A percentile compares a stretch with the other conserved stretches of the same genome.
Conservation (phyloP, 352 stramenopile genomes). For the Phytopythium cucurbitacearum region DNA sequence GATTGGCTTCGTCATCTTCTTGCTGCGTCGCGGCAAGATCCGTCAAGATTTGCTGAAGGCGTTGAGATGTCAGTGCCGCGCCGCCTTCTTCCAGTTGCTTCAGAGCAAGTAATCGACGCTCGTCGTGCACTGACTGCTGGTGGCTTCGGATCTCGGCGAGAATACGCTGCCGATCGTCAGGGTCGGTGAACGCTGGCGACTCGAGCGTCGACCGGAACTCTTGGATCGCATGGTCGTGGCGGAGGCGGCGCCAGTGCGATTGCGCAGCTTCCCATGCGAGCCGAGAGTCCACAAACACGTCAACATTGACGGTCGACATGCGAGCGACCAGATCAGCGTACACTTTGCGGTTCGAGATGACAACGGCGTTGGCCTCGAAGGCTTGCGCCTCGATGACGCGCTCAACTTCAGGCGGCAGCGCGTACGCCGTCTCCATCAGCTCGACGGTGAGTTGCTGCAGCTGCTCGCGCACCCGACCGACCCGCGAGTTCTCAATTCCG, state of each 20-base stretch:
- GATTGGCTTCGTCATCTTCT: slow-evolving; percentile 64
- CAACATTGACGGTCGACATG: slow-evolving; percentile 62
- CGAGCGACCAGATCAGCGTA: slow-evolving; percentile 72
- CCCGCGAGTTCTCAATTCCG: slow-evolving; percentile 46
- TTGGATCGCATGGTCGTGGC: slow-evolving; percentile 69
- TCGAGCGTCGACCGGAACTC: slow-evolving; percentile 54
- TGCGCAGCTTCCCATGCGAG: slow-evolving; percentile 66
- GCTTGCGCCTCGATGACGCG: slow-evolving; percentile 70
- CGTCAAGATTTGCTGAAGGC: slow-evolving; percentile 32
- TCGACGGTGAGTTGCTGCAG: slow-evolving; percentile 41
- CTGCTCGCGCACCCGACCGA: slow-evolving; percentile 27
- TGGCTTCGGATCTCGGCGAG: slow-evolving; percentile 48
- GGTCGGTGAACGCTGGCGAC: slow-evolving; percentile 67
- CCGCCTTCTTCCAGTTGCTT: slow-evolving; percentile 34
- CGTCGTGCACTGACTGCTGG: slow-evolving; percentile 47
- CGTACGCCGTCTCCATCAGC: slow-evolving; percentile 66
- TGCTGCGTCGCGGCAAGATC: slow-evolving; percentile 45
- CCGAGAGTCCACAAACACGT: slow-evolving; percentile 47
- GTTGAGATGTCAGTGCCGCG: slow-evolving; percentile 35
- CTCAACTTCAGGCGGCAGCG: slow-evolving; percentile 60
- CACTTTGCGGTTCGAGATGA: slow-evolving; percentile 74
- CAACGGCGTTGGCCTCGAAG: slow-evolving; percentile 74
- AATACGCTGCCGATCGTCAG: slow-evolving; percentile 44
- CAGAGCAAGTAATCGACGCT: slow-evolving; percentile 45
- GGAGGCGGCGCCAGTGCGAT: slow-evolving; percentile 62